Evolutionary conservation across 1,139 yeast species (phyloP), one percentile per base, ranked within the genome.

Genomic region (Scheffersomyces parashehatae): DNA sequence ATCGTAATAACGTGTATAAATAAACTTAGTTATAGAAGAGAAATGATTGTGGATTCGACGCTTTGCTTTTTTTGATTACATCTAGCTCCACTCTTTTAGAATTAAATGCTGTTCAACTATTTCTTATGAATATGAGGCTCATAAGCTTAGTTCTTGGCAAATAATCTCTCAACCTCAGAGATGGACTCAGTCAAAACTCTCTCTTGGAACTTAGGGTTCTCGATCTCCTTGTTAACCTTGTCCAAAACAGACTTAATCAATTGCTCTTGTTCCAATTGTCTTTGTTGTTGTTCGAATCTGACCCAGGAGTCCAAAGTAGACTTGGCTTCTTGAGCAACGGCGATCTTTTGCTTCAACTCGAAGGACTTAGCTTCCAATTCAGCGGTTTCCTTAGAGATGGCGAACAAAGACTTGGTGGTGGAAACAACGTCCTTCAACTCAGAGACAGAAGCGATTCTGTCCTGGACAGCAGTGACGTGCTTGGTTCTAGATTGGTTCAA

Each of bases 301-400:
- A 90, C 98, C 99, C 99, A 93, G 31, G 98, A 89, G 75, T 93
- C 99, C 67, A 93, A 83, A 49, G 93, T 96, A 47, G 95, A 75
- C 79, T 87, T 90, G 64, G 98, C 98, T 78, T 90, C 97, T 50
- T 75, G 60, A 49, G 95, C 93, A 59, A 89, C 82, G 53, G 85
- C 93, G 56, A 88, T 89, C 67, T 84, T 74, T 79, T 93, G 99
- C 79, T 90, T 87, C 68, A 88, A 81, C 73, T 86, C 96, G 62
- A 91, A 93, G 42, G 93, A 83, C 73, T 89, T 81, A 53, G 97
- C 95, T 81, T 93, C 99, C 62, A 90, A 81, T 75, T 88, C 82
- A 56, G 93, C 97, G 52, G 99, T 93, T 76, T 93, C 97, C 79
- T 89, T 91, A 52, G 99, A 91, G 50, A 91, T 82, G 60, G 89